Evolutionary conservation across 2,329 filamentous ascomycete species (phyloP), one percentile per base, ranked within the genome.

Genomic region (Botrytis galanthina): DNA sequence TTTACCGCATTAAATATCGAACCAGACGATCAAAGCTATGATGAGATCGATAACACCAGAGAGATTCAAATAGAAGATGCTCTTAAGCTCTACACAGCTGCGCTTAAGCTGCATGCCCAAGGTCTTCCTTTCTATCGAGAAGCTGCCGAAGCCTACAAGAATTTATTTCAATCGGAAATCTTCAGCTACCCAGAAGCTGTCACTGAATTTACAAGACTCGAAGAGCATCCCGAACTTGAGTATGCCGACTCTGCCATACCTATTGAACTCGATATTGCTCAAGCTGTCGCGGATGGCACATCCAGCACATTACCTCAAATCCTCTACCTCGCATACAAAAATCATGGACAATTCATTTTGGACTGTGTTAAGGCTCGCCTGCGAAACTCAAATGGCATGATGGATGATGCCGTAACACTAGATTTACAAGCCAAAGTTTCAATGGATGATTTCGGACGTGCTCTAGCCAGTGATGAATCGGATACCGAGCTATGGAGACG

Each of bases 61-160:
- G 95, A 98, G 82, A 90, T 99, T 70, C 95, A 92, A 86, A 95
- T 98, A 80, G 96, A 99, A 80, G 96, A 99, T 84, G 95, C 96
- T 66, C 86, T 99, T 75, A 98, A 98, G 83, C 89, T 95, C 51
- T 99, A 98, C 81, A 95, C 98, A 80, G 91, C 87, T 78, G 96
- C 96, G 64, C 85, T 99, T 73, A 97, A 95, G 82, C 90, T 95
- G 77, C 96, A 99, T 81, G 92, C 95, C 1, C 94, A 97, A 83
- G 95, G 96, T 2, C 90, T 93, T 0, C 84, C 85, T 29, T 93
- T 90, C 71, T 96, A 93, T 81, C 83, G 89, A 66, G 90, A 94
- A 80, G 95, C 97, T 32, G 87, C 88, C 61, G 88, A 91, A 70
- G 95, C 96, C 63, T 99, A 99, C 83, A 86, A 91, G 66, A 89